A percentile compares a stretch with the other conserved stretches of the same genome.
Evolutionary conservation across 2,329 filamentous ascomycete species (phyloP).

Genomic region (Fusarium sp.): DNA sequence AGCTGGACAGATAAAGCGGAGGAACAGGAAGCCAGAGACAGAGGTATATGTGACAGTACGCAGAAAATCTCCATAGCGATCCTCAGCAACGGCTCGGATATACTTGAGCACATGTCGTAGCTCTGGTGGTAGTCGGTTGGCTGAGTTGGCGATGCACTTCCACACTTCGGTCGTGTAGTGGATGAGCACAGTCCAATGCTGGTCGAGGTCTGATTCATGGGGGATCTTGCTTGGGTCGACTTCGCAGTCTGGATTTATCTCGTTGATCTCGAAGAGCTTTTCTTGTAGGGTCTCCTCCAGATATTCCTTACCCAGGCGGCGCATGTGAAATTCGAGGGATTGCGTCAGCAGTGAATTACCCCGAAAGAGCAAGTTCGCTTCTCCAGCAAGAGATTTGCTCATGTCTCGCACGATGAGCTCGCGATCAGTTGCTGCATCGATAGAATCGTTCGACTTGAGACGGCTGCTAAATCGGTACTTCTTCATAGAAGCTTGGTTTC

Average conservation of each 20-base stretch:
- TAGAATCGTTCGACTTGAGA: constrained; percentile 79
- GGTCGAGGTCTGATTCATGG: constrained; percentile 77
- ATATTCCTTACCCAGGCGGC: constrained; percentile 92
- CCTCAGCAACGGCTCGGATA: constrained; percentile 91
- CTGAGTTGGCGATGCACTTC: constrained; percentile 85
- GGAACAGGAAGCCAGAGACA: constrained; percentile 93
- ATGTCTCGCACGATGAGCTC: constrained; percentile 83
- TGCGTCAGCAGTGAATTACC: constrained; percentile 96
- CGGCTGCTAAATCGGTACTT: constrained; percentile 80
- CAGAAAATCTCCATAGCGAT: constrained; percentile 93
- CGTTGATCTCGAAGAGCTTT: constrained; percentile 90
- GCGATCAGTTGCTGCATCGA: constrained; percentile 74
- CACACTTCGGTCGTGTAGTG: constrained; percentile 86
- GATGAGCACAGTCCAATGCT: constrained; percentile 86
- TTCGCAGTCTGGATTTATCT: constrained; percentile 92
- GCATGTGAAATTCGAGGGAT: constrained; percentile 95
- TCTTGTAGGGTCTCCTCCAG: constrained; percentile 89
- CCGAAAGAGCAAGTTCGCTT: constrained; percentile 94
- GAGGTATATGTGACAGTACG: constrained; percentile 93
- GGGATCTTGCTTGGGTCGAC: constrained; percentile 88
- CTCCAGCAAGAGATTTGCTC: constrained; percentile 83
- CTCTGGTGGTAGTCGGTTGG: constrained; percentile 82
- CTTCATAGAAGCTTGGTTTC: constrained; percentile 84
- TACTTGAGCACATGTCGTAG: constrained; percentile 90
- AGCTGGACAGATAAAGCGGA: constrained; percentile 96